Evolutionary conservation across 2,329 filamentous ascomycete species (phyloP).

Genomic region (Colletotrichum zoysiae): DNA sequence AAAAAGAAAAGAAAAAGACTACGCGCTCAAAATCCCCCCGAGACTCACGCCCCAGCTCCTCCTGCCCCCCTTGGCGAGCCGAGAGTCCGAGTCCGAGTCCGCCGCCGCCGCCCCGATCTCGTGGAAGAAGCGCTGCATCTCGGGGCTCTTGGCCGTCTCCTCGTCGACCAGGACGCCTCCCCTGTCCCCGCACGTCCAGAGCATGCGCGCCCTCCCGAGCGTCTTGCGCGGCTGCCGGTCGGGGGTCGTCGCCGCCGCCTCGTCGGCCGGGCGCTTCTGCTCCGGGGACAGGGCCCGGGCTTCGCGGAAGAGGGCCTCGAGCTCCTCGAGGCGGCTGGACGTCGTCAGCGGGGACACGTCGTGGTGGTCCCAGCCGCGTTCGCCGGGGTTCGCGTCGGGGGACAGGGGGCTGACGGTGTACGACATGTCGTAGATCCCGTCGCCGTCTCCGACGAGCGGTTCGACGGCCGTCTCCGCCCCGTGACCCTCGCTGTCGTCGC

Average conservation of each 20-base stretch:
- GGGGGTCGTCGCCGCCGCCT: background rate
- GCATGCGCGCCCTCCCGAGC: conserved; percentile 4
- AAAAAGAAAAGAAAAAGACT: background rate
- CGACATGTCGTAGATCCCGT: background rate
- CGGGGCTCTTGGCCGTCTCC: background rate
- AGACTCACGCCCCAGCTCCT: conserved; percentile 15
- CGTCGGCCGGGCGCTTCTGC: background rate
- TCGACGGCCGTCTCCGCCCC: background rate
- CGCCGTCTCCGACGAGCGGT: background rate
- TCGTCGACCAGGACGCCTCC: background rate
- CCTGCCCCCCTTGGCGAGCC: no score
- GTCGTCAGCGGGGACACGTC: background rate
- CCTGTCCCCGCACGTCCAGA: background rate
- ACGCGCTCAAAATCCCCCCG: conserved; percentile 11
- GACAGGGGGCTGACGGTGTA: conserved; percentile 20
- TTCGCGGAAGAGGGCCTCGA: background rate
- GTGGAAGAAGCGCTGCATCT: conserved; percentile 6
- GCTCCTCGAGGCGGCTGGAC: background rate
- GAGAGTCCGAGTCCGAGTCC: background rate
- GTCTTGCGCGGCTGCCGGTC: background rate
- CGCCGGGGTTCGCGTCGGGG: background rate
- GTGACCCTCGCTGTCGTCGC: no score
- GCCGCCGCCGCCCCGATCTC: conserved; percentile 1
- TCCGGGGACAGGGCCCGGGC: background rate
- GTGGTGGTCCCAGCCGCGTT: background rate